Evolutionary conservation across 2,329 filamentous ascomycete species (phyloP).

Genomic region (Trichoderma cornu-damae): DNA sequence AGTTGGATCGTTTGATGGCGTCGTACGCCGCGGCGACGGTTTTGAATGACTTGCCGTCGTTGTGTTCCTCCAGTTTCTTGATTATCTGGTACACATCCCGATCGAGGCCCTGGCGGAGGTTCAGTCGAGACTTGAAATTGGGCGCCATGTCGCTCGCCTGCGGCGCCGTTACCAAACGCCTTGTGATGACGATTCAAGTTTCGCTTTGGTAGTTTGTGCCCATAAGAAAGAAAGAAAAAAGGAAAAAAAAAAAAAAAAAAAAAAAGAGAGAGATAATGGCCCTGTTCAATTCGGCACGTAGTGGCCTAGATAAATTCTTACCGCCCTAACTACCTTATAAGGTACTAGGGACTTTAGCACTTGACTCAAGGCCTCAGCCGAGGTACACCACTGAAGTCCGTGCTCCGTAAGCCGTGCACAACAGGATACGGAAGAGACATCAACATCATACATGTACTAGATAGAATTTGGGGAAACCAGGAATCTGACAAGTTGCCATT

Average conservation of each 20-base stretch:
- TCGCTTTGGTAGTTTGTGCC: neutral
- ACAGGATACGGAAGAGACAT: no score
- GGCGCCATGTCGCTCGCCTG: constrained; percentile 17
- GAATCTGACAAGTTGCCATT: neutral
- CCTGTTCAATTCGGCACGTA: neutral
- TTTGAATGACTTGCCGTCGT: constrained; percentile 43
- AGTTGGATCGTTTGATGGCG: constrained; percentile 78
- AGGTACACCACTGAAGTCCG: no score
- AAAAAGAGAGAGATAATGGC: no score
- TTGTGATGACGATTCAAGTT: neutral
- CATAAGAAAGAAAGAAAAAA: constrained; percentile 1
- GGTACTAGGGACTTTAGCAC: no score
- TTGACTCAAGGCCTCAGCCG: no score
- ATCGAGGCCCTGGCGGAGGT: constrained; percentile 44
- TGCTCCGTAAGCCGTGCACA: no score
- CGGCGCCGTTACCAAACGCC: constrained; percentile 1
- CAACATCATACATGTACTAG: no score
- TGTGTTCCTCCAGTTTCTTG: constrained; percentile 67
- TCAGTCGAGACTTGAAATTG: constrained; percentile 19
- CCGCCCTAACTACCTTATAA: no score
- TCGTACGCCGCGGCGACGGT: constrained; percentile 65
- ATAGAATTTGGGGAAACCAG: no score
- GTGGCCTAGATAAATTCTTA: no score
- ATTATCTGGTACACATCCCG: constrained; percentile 75
- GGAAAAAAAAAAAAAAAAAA: constrained; percentile 7